phyloP scores from a whole-genome alignment of 768 basidiomycete genomes.

The Thelephora ganbajun region DNA sequence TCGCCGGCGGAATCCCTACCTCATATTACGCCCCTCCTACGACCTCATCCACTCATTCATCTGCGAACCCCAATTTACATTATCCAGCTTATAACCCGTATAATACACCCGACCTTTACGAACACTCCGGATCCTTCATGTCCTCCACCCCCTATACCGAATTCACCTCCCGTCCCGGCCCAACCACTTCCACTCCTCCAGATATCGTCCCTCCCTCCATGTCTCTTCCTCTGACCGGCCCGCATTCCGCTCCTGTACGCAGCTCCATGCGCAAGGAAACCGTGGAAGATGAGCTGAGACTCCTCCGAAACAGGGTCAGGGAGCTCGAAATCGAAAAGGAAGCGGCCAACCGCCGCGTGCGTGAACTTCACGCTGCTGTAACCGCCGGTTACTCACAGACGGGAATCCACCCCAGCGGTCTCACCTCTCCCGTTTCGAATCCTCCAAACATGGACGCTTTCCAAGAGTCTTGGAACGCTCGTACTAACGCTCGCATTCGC shows the following conservation, averaged over 20 bases:
- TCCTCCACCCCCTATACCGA: no score
- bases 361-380: slow-evolving; percentile 20
- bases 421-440: slow-evolving; percentile 18
- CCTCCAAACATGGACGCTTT: slow-evolving; percentile 30
- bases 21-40: slow-evolving; percentile 9
- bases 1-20: slow-evolving; percentile 5
- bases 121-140: no score
- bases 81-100: not conserved
- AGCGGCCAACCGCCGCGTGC: slow-evolving; percentile 31
- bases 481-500: slow-evolving; percentile 59
- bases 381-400: slow-evolving; percentile 8
- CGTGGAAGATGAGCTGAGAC: slow-evolving; percentile 36
- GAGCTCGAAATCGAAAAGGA: slow-evolving; percentile 53
- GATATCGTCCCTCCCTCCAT: slow-evolving; percentile 14
- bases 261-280: slow-evolving; percentile 12
- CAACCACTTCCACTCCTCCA: slow-evolving; percentile 15
- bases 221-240: slow-evolving; percentile 12
- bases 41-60: slow-evolving; percentile 4
- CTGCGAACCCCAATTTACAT: not conserved
- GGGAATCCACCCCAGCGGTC: slow-evolving; percentile 9
- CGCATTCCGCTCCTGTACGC: slow-evolving; percentile 8
- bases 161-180: no score
- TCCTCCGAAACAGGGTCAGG: slow-evolving; percentile 40
- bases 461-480: slow-evolving; percentile 51
- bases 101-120: no score